Base-by-base conservation (phyloP, 306 rosid genomes). In the Vigna unguiculata region DNA sequence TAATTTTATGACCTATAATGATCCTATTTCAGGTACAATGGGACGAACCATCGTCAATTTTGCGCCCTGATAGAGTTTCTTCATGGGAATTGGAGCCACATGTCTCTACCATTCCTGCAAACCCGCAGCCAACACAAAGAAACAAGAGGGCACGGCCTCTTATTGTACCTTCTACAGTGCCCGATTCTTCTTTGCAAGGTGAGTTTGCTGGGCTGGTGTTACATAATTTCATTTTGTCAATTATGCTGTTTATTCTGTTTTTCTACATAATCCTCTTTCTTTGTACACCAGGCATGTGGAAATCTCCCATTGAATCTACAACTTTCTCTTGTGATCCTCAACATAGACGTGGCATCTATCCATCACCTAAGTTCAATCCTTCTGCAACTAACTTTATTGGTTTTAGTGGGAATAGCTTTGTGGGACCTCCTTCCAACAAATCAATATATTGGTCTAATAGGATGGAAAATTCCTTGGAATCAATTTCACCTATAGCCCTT, bases 71-170 rank as follows among this genome's bases (percentile, higher is more conserved):
- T 24, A 84, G 85, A 82, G 93, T 91, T 66, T 91, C 96, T 10
- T 77, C 96, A 28, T 91, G 96, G 96, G 96, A 91, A 67, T 83
- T 91, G 88, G 96, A 91, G 82, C 91, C 96, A 20, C 90, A 88
- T 70, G 78, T 88, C 70, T 83, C 88, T 16, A 76, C 83, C 30
- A 72, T 84, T 69, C 83, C 87, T 54, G 87, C 83, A 55, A 89
- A 71, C 83, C 17, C 82, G 21, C 96, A 84, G 79, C 88, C 88
- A 52, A 54, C 82, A 14, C 88, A 79, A 62, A 85, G 96, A 78
- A 91, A 83, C 82, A 91, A 91, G 82, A 86, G 96, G 32, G 80
- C 89, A 74, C 80, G 96, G 8, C 90, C 91, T 64, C 52, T 90
- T 22, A 73, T 71, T 80, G 59, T 91, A 82, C 89, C 90, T 76